Conservation (phyloP, 352 stramenopile species). For the Phytophthora cactorum region DNA sequence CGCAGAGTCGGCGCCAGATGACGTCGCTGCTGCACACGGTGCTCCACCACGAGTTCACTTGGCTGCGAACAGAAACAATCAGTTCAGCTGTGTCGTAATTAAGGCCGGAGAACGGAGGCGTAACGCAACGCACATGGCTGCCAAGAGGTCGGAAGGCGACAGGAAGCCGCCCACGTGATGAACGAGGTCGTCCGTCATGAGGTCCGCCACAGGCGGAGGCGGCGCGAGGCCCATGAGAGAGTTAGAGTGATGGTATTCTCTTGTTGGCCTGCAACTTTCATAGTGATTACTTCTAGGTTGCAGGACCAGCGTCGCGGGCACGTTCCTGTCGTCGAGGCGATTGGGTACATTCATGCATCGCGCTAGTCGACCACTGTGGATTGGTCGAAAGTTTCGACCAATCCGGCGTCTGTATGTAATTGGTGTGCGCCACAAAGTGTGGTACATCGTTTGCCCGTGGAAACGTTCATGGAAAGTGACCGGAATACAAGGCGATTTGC, state of each 20-base stretch:
- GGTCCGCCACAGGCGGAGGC: slow-evolving; percentile 10
- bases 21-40: slow-evolving; percentile 51
- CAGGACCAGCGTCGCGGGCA: slow-evolving; percentile 1
- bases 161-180: slow-evolving; percentile 64
- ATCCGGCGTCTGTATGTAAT: not conserved
- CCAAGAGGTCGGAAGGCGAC: slow-evolving; percentile 52
- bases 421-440: slow-evolving; percentile 14
- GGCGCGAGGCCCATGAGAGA: slow-evolving; percentile 1
- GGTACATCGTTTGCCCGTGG: slow-evolving; percentile 15
- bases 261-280: slow-evolving; percentile 25
- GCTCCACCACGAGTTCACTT: slow-evolving; percentile 64
- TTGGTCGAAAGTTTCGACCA: slow-evolving; percentile 9
- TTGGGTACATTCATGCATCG: slow-evolving; percentile 35
- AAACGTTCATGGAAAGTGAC: slow-evolving; percentile 51
- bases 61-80: slow-evolving; percentile 28
- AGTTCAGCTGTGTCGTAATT: not conserved
- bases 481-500: slow-evolving; percentile 42
- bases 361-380: slow-evolving; percentile 16
- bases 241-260: slow-evolving; percentile 15
- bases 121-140: slow-evolving; percentile 46
- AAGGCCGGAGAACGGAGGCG: not conserved
- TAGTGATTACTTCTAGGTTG: not conserved
- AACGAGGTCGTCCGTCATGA: slow-evolving; percentile 59
- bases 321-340: slow-evolving; percentile 36
- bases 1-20: slow-evolving; percentile 60